These are phyloP conservation scores for Isabelozyma gotoi DNA, from an alignment of 805 yeast genomes.

Conservation along the genomic window DNA sequence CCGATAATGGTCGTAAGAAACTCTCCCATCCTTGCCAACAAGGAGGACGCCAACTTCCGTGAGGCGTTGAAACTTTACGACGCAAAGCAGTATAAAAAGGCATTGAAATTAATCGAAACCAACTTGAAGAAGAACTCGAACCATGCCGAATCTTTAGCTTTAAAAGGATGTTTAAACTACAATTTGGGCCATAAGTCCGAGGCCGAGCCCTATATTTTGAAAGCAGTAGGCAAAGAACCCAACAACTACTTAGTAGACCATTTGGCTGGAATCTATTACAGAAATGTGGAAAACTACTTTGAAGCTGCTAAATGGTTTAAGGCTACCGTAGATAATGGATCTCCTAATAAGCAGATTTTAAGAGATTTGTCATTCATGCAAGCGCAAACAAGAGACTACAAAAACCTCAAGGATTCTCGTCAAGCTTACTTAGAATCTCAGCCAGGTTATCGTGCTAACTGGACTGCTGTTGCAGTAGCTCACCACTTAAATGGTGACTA, in stretches of 20 bases:
- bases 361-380: conserved; percentile 82
- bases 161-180: conserved; percentile 74
- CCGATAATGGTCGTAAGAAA: conserved; percentile 20
- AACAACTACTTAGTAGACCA: conserved; percentile 76
- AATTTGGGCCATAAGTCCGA: conserved; percentile 60
- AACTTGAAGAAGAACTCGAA: conserved; percentile 72
- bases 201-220: conserved; percentile 58
- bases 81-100: conserved; percentile 80
- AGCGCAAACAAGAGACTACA: conserved; percentile 75
- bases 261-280: conserved; percentile 79
- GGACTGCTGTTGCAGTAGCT: conserved; percentile 88
- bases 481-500: conserved; percentile 72
- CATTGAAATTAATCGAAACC: conserved; percentile 72
- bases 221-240: conserved; percentile 60
- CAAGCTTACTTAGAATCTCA: conserved; percentile 65
- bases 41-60: conserved; percentile 75
- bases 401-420: conserved; percentile 61
- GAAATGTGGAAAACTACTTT: conserved; percentile 63
- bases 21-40: conserved; percentile 39
- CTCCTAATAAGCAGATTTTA: conserved; percentile 73
- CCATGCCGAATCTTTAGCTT: conserved; percentile 78
- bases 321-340: conserved; percentile 73
- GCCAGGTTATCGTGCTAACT: conserved; percentile 83
- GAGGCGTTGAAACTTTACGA: conserved; percentile 85
- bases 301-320: conserved; percentile 80